Evolutionary conservation across 305 asterid species (phyloP).

Genomic region (Nicotiana rustica): DNA sequence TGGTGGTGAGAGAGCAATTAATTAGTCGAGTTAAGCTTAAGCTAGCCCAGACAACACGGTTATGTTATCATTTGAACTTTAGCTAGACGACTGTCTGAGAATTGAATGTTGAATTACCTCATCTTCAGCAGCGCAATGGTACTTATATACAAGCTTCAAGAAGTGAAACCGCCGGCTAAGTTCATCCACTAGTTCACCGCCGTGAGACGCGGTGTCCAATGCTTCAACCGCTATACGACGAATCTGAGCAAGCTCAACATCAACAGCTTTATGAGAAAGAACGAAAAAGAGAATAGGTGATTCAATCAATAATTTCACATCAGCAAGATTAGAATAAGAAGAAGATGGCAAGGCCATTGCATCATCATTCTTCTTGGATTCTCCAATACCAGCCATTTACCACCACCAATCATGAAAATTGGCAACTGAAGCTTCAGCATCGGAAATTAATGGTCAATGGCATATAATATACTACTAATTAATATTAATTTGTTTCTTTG

Average conservation of each 20-base stretch:
- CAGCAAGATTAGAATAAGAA: conserved; percentile 47
- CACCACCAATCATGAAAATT: conserved; percentile 52
- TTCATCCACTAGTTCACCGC: conserved; percentile 51
- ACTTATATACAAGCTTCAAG: conserved; percentile 70
- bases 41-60: too few species aligned
- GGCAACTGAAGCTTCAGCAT: conserved; percentile 55
- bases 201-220: conserved; percentile 39
- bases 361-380: conserved; percentile 50
- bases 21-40: too few species aligned
- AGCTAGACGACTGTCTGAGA: too few species aligned
- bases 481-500: conserved; percentile 33
- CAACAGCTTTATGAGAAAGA: conserved; percentile 73
- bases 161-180: conserved; percentile 70
- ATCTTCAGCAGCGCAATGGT: conserved; percentile 84
- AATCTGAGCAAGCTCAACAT: conserved; percentile 64
- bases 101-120: conserved; percentile 55
- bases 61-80: too few species aligned
- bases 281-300: conserved; percentile 82
- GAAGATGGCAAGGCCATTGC: conserved; percentile 45
- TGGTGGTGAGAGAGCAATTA: too few species aligned
- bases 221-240: conserved; percentile 63
- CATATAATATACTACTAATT: conserved; percentile 43
- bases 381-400: conserved; percentile 54
- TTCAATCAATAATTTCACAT: conserved; percentile 51
- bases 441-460: conserved; percentile 34